A percentile compares a stretch with the other conserved stretches of the same genome.
phyloP scores from a whole-genome alignment of 129 eudicot genomes.

The Cynara cardunculus region DNA sequence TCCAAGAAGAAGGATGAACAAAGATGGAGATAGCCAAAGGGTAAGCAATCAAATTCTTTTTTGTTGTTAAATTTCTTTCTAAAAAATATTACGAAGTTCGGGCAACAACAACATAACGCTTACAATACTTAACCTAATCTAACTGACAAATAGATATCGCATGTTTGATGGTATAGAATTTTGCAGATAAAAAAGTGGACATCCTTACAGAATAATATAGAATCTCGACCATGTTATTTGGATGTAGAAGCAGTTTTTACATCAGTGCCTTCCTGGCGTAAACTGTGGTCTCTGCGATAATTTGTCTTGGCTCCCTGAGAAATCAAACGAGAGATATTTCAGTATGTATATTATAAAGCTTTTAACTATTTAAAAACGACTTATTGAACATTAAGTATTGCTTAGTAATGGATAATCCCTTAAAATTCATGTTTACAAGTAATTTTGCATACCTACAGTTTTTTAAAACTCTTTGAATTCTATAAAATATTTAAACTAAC shows the following conservation, averaged over 20 bases:
- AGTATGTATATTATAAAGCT: not conserved
- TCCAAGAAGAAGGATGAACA: not conserved
- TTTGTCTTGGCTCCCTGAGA: slow-evolving; percentile 55
- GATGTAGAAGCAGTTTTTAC: slow-evolving; percentile 22
- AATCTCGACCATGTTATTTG: not conserved
- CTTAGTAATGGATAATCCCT: not conserved
- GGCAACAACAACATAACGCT: not conserved
- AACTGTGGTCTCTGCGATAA: slow-evolving; percentile 51
- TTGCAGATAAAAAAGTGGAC: not conserved
- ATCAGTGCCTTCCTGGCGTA: slow-evolving; percentile 32
- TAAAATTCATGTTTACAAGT: not conserved
- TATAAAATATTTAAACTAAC: not conserved
- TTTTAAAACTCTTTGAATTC: too few species aligned
- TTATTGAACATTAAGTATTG: not conserved
- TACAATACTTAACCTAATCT: slow-evolving; percentile 4
- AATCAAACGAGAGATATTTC: slow-evolving; percentile 6
- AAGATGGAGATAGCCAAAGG: not conserved
- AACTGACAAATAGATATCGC: slow-evolving; percentile 5
- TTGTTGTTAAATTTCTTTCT: not conserved
- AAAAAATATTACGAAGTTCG: not conserved
- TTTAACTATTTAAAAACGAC: not conserved
- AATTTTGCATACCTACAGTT: too few species aligned
- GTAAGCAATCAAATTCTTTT: not conserved
- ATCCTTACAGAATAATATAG: not conserved
- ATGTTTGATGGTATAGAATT: slow-evolving; percentile 10